phyloP scores from a whole-genome alignment of 78 protist species.

The Thecamonas trahens region DNA sequence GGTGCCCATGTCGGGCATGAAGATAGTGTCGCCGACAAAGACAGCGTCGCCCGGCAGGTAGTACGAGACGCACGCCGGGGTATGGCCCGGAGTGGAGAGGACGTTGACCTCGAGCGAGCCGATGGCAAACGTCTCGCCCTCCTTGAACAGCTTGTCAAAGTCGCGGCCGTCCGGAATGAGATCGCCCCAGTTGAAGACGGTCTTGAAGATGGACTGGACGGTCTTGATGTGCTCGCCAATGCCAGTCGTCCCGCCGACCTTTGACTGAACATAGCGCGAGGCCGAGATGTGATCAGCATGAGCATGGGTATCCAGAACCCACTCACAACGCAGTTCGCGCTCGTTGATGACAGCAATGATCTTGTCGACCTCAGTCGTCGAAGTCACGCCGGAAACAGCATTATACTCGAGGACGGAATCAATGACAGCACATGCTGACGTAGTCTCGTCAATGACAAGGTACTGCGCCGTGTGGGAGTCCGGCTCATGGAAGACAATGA shows the following conservation, averaged over 20 bases:
- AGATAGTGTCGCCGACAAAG: constrained; percentile 66
- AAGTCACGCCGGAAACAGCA: constrained; percentile 5
- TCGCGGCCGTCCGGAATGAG: constrained; percentile 28
- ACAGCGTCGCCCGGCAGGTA: constrained; percentile 29
- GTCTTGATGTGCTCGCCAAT: constrained; percentile 24
- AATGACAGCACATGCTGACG: constrained; percentile 42
- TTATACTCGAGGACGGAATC: constrained; percentile 46
- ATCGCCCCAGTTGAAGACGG: constrained; percentile 16
- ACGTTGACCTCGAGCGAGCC: constrained; percentile 30
- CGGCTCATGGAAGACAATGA: constrained; percentile 23
- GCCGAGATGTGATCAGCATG: constrained; percentile 59
- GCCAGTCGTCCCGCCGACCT: constrained; percentile 12
- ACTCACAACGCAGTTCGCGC: constrained; percentile 19
- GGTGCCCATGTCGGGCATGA: constrained; percentile 62
- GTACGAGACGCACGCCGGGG: constrained; percentile 61
- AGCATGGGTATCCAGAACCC: constrained; percentile 52
- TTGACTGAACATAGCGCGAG: constrained; percentile 12
- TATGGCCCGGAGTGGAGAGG: constrained; percentile 61
- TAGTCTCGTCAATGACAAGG: constrained; percentile 21
- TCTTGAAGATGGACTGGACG: constrained; percentile 29
- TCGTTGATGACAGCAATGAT: constrained; percentile 16
- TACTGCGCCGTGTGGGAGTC: constrained; percentile 40
- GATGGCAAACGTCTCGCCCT: constrained; percentile 29
- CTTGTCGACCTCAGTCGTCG: constrained; percentile 30
- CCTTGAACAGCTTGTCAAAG: constrained; percentile 34